phyloP scores from a whole-genome alignment of 345 rosid species.

The Populus pruinosa region DNA sequence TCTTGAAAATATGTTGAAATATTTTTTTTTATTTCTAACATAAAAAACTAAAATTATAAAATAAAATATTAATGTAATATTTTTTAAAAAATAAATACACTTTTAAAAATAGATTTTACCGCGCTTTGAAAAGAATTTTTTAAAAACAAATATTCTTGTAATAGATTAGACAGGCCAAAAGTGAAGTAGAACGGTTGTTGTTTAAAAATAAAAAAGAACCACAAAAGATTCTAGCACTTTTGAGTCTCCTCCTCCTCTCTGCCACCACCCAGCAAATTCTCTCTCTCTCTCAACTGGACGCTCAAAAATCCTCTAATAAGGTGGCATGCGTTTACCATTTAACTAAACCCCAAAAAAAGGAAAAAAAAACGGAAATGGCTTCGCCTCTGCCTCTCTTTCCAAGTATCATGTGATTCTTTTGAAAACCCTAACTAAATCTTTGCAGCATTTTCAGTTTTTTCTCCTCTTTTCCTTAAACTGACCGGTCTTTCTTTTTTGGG shows the following conservation, averaged over 20 bases:
- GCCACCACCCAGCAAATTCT: background rate
- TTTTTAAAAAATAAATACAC: too few species aligned
- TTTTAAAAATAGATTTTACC: too few species aligned
- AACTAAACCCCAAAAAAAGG: background rate
- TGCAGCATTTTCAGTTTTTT: background rate
- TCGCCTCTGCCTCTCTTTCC: background rate
- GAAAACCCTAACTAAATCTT: background rate
- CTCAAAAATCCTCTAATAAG: background rate
- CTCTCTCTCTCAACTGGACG: background rate
- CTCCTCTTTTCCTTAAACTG: background rate
- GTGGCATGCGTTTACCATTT: background rate
- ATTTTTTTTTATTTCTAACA: too few species aligned
- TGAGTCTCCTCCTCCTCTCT: background rate
- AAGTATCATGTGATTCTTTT: background rate
- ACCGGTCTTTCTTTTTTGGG: background rate
- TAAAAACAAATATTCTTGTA: too few species aligned
- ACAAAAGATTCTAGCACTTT: background rate
- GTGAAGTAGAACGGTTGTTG: too few species aligned
- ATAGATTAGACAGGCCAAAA: too few species aligned
- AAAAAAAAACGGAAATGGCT: conserved; percentile 10
- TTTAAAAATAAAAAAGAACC: too few species aligned
- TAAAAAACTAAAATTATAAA: too few species aligned
- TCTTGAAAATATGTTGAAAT: too few species aligned
- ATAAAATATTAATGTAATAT: too few species aligned
- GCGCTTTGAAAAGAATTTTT: too few species aligned